Percentiles rank a stretch among this genome's conserved stretches.
phyloP scores from a whole-genome alignment of 2,329 filamentous ascomycete genomes.

The Alternaria tenuissima region DNA sequence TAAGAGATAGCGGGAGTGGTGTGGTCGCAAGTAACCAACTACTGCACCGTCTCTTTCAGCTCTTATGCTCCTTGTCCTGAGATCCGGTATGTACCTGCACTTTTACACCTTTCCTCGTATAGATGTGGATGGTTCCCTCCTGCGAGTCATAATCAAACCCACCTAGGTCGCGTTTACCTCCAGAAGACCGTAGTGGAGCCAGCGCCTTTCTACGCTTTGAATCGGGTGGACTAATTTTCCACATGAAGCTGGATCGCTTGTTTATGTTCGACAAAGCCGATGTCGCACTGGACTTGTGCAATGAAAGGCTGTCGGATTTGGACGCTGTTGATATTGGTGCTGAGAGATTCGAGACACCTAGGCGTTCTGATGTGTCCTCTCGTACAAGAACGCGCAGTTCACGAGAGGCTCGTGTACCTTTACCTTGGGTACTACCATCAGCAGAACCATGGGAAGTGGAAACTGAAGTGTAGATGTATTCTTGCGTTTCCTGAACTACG shows the following conservation, averaged over 20 bases:
- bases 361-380: constrained; percentile 29
- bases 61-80: background rate
- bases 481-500: constrained; percentile 1
- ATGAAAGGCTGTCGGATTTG: too few species aligned
- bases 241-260: constrained; percentile 16
- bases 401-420: constrained; percentile 28
- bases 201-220: constrained; percentile 27
- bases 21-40: background rate
- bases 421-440: constrained; percentile 31
- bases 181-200: constrained; percentile 20
- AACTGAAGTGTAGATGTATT: constrained; percentile 10
- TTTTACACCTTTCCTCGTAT: constrained; percentile 25
- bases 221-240: constrained; percentile 28
- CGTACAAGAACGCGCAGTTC: constrained; percentile 29
- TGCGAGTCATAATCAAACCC: constrained; percentile 29
- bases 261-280: background rate
- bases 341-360: background rate
- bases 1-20: background rate
- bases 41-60: background rate
- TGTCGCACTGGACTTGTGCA: background rate
- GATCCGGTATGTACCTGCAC: constrained; percentile 24
- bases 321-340: background rate
- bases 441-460: constrained; percentile 24
- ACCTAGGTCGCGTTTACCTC: constrained; percentile 21
- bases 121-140: constrained; percentile 26